These are phyloP conservation scores for Podospora pseudoanserina DNA, from an alignment of 495 filamentous ascomycete genomes.

Conservation along the genomic window DNA sequence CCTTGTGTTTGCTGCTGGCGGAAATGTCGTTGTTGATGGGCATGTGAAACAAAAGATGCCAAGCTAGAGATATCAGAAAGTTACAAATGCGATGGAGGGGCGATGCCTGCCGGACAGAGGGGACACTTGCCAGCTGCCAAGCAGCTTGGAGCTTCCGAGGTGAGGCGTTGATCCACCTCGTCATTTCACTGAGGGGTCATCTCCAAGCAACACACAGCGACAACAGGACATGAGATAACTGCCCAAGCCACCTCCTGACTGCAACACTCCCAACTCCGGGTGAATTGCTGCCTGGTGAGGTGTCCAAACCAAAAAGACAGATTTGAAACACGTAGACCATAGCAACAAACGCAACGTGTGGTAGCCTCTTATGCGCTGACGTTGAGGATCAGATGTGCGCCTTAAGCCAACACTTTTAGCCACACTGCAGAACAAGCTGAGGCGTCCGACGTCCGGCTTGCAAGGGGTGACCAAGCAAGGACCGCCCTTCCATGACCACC, in stretches of 20 bases:
- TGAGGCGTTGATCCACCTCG: neutral
- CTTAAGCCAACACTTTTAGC: constrained; percentile 9
- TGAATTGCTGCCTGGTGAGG: constrained; percentile 20
- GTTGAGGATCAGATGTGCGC: constrained; percentile 37
- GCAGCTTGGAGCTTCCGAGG: neutral
- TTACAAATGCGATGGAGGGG: neutral
- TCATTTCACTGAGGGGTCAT: constrained; percentile 1
- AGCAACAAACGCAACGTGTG: neutral
- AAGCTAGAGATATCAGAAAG: neutral
- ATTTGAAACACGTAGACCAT: constrained; percentile 12
- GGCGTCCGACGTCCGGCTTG: constrained; percentile 1
- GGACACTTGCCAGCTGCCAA: neutral
- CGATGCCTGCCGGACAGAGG: neutral
- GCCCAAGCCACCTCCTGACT: constrained; percentile 26
- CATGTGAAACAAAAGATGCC: neutral
- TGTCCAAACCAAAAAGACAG: neutral
- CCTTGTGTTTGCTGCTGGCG: neutral
- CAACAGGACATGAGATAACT: neutral
- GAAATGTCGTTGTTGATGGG: neutral
- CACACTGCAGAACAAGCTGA: constrained; percentile 6
- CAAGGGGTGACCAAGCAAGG: constrained; percentile 5
- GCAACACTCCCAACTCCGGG: constrained; percentile 11
- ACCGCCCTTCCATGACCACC: constrained; percentile 16
- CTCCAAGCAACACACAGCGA: neutral
- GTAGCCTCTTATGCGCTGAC: constrained; percentile 40